A percentile compares a stretch with the other conserved stretches of the same genome.
These are phyloP conservation scores for Saccharomycopsis fibuligera DNA, from an alignment of 805 yeast species.

Conservation along the genomic window DNA sequence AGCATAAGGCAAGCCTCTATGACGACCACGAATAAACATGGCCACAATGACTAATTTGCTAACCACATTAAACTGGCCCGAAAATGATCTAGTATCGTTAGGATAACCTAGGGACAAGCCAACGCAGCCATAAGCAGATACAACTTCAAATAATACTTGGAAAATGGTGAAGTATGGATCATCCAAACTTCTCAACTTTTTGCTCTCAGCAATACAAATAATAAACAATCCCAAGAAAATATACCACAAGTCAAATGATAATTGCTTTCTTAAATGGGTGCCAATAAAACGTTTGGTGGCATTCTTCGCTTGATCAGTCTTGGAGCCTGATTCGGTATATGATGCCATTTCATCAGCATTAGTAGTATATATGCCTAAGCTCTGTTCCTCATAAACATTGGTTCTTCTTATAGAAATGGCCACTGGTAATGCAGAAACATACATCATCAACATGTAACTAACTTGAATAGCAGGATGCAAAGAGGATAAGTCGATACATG, in stretches of 20 bases:
- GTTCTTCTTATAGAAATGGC: slow-evolving; percentile 96
- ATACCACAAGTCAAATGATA: slow-evolving; percentile 94
- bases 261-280: slow-evolving; percentile 82
- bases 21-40: slow-evolving; percentile 91
- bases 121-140: slow-evolving; percentile 95
- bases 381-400: slow-evolving; percentile 95
- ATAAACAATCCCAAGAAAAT: slow-evolving; percentile 79
- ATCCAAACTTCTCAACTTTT: slow-evolving; percentile 41
- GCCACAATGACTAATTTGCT: slow-evolving; percentile 83
- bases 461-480: slow-evolving; percentile 91
- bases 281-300: slow-evolving; percentile 60
- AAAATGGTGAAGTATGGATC: slow-evolving; percentile 57
- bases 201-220: slow-evolving; percentile 81
- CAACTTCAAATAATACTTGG: slow-evolving; percentile 74
- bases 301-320: slow-evolving; percentile 11
- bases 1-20: slow-evolving; percentile 91
- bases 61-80: slow-evolving; percentile 61
- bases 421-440: slow-evolving; percentile 90
- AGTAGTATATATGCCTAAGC: slow-evolving; percentile 72
- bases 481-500: slow-evolving; percentile 59
- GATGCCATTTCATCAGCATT: slow-evolving; percentile 23
- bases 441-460: slow-evolving; percentile 95
- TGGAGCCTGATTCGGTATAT: slow-evolving; percentile 3
- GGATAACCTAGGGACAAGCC: slow-evolving; percentile 89
- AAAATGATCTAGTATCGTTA: slow-evolving; percentile 56